Base-by-base conservation (phyloP, 345 rosid genomes). In the Euphorbia peplus region DNA sequence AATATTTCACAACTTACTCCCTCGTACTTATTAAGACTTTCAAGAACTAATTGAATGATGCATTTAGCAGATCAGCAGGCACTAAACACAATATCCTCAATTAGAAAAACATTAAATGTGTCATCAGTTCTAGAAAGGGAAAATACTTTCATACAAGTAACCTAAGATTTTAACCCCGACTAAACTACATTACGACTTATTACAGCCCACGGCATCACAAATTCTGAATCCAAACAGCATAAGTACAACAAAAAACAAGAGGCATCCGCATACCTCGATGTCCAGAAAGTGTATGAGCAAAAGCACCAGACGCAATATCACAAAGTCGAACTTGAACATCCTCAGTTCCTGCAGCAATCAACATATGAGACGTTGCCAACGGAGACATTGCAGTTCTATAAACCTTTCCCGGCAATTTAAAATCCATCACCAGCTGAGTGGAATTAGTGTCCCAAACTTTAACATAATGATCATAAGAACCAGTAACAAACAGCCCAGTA, bases 391-490 rank as follows among this genome's bases (percentile, higher is more conserved):
- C 92, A 66, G 93, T 80, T 76, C 84, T 85, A 76, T 95, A 86
- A 80, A 95, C 95, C 79, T 88, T 95, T 71, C 93, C 99, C 61
- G 97, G 99, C 95, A 95, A 80, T 84, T 88, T 90, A 67, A 95
- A 91, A 70, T 90, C 82, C 88, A 83, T 73, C 58, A 88, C 93
- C 46, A 81, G 91, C 90, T 85, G 96, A 16, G 89, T 83, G 57
- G 89, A 78, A 73, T 95, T 95, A 30, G 99, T 88, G 75, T 91
- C 99, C 97, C 99, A 95, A 58, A 95, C 88, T 83, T 95, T 95
- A 1, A 95, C 70, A 53, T 71, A 81, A 67, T 87, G 90, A 79
- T 91, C 96, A 73, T 73, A 91, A 0, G 99, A 95, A 66, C 93
- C 97, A 0, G 99, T 90, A 37, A 95, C 30, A 68, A 91, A 95